Evolutionary conservation across 2,329 filamentous ascomycete genomes (phyloP).

Genomic region (Paecilomyces niveus): DNA sequence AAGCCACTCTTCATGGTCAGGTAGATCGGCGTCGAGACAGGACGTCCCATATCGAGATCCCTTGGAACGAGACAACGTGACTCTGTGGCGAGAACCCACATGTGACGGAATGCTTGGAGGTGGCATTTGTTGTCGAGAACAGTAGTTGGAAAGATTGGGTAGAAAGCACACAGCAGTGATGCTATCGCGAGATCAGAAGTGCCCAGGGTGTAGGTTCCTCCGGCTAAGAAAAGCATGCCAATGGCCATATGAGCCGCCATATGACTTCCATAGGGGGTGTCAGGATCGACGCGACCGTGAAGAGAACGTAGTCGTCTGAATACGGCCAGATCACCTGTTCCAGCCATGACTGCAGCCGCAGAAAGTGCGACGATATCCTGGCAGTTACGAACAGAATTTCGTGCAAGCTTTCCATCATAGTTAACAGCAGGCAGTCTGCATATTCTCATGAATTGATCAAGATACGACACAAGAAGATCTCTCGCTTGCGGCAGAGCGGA

Average conservation of each 20-base stretch:
- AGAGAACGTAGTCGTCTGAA: conserved; percentile 79
- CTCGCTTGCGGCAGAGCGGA: conserved; percentile 64
- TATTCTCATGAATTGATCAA: conserved; percentile 80
- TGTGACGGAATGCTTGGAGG: conserved; percentile 90
- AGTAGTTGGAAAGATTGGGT: conserved; percentile 80
- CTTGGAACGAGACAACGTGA: conserved; percentile 80
- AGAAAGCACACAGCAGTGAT: conserved; percentile 81
- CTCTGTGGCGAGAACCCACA: conserved; percentile 93
- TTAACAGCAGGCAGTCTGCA: conserved; percentile 55
- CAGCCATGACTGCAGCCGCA: conserved; percentile 85
- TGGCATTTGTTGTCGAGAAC: conserved; percentile 94
- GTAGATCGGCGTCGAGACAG: conserved; percentile 65
- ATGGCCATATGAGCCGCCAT: conserved; percentile 88
- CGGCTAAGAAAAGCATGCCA: conserved; percentile 82
- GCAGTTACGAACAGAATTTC: conserved; percentile 80
- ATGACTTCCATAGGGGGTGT: conserved; percentile 88
- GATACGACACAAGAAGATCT: conserved; percentile 73
- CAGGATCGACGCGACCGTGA: conserved; percentile 76
- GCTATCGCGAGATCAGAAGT: conserved; percentile 83
- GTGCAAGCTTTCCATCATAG: conserved; percentile 79
- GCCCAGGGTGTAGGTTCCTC: conserved; percentile 85
- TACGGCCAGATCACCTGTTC: conserved; percentile 79
- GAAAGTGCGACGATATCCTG: conserved; percentile 81
- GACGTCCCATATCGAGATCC: conserved; percentile 75
- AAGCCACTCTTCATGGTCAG: conserved; percentile 50